Base-by-base conservation (phyloP, 2,329 filamentous ascomycete genomes). In the Rutstroemia sp. region DNA sequence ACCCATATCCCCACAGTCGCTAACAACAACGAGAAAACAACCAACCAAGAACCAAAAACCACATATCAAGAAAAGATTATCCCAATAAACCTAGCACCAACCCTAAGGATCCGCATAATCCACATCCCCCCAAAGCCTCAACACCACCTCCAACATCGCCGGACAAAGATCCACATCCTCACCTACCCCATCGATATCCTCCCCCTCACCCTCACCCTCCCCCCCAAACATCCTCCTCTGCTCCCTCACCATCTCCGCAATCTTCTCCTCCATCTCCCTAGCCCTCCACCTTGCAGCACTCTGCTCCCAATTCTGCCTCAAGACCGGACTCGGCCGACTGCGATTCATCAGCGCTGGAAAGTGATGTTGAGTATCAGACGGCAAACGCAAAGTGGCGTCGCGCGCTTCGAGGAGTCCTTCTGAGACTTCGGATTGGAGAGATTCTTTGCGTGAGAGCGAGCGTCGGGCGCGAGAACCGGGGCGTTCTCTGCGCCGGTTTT, bases 121-220 rank as follows among this genome's bases (percentile, higher is more conserved):
- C 57, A 68, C 65, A 50, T 65, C 67, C 21, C 67, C 67, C 12
- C 48, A 47, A 44, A 68, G 64, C 48, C 57, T 58, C 39, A 65
- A 57, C 39, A 70, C 61, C n/a, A 70, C 68, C 30, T 60, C 59
- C 45, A 67, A 59, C 67, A 70, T 69, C 44, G 59, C 58, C 39
- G 57, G 59, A 60, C 61, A 67, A 61, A 68, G 63, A 67, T 66
- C 67, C 60, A 67, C 63, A 57, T 67, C 65, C 58, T 68, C 65
- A 38, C 60, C 62, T 34, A 61, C 53, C 51, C 49, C 23, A 40
- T 51, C 48, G 27, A 42, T 19, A 46, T 39, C 48, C 21, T 51
- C 54, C 55, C 55, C 64, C 62, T 6, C 34, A 48, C 54, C 64
- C 62, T 61, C 63, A 17, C 63, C 51, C 48, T 68, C 65, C 23